Evolutionary conservation across 164 flowering plant genomes (phyloP), one percentile per base, ranked within the genome.

Genomic region (Macadamia integrifolia): DNA sequence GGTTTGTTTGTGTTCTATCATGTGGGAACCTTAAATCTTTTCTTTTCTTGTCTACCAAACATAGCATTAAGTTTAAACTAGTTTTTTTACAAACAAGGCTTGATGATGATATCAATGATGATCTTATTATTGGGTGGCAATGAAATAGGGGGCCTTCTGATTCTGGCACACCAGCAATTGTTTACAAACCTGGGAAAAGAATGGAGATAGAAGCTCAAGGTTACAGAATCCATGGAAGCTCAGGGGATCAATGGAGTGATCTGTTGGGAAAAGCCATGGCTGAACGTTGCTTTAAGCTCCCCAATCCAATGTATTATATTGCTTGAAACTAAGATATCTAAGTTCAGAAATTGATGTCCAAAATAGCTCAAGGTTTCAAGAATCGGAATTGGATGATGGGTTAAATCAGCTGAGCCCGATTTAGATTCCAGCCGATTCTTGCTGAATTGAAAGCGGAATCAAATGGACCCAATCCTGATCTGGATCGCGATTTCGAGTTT

Each of bases 231-330:
- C 92, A 83, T 72, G 98, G 98, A 46, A 84, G 68, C 83, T 87
- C 91, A 29, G 96, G 96, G 57, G 97, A 93, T 73, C 97, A 91
- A 64, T 93, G 97, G 98, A 93, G 97, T 55, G 97, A 93, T 62
- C 73, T 93, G 79, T 12, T 66, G 42, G 98, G 97, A 9, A 79
- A 65, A 57, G 84, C 98, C 9, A 62, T 72, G 13, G 87, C 91
- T 1, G 64, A 59, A 28, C 69, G 94, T 53, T 91, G 92, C 23
- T 93, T 93, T 72, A 91, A 93, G 71, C 88, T 91, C 48, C 98
- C 97, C 15, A 93, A 93, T 70, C 97, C 93, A 15, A 85, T 92
- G 96, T 90, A 92, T 56, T 89, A 80, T 76, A 79, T 92, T 71
- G 62, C 85, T 0, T 89, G 76, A 80, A 62, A 6, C 40, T 5